Evolutionary conservation across 805 yeast genomes (phyloP).

Genomic region (Sporopachydermia lactativora): DNA sequence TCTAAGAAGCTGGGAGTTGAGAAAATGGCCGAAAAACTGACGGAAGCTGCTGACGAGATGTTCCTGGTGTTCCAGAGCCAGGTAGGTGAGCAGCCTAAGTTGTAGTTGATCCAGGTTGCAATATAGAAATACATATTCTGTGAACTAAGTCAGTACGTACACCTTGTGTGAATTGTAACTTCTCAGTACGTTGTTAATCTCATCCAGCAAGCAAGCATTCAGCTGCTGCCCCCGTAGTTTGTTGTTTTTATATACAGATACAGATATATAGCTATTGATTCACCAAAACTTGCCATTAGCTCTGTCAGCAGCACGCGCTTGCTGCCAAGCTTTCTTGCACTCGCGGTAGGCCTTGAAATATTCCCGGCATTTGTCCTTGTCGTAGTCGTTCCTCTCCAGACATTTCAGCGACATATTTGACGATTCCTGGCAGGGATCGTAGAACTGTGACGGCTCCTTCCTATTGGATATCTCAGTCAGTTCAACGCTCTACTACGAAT

Average conservation of each 20-base stretch:
- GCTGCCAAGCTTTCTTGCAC: slow-evolving; percentile 68
- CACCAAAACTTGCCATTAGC: neutral
- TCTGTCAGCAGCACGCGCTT: slow-evolving; percentile 8
- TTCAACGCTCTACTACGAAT: no score
- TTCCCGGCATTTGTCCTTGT: slow-evolving; percentile 51
- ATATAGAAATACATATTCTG: neutral
- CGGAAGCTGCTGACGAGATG: slow-evolving; percentile 71
- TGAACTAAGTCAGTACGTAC: no score
- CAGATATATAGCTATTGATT: neutral
- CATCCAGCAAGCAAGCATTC: no score
- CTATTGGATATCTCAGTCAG: slow-evolving; percentile 6
- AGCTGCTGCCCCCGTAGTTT: neutral
- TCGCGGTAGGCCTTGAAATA: slow-evolving; percentile 90
- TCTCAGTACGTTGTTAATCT: no score
- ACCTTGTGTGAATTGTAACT: no score
- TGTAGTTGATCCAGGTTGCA: slow-evolving; percentile 14
- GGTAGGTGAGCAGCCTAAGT: slow-evolving; percentile 19
- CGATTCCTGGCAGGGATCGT: slow-evolving; percentile 88
- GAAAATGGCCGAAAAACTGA: slow-evolving; percentile 47
- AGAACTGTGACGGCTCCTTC: slow-evolving; percentile 72
- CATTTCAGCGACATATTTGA: slow-evolving; percentile 80
- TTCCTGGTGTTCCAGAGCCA: slow-evolving; percentile 39
- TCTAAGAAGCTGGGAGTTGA: slow-evolving; percentile 42
- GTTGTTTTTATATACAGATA: neutral
- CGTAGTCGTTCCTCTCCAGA: slow-evolving; percentile 63